Conservation (phyloP, 164 flowering plant species). For the Vitis rupestris region DNA sequence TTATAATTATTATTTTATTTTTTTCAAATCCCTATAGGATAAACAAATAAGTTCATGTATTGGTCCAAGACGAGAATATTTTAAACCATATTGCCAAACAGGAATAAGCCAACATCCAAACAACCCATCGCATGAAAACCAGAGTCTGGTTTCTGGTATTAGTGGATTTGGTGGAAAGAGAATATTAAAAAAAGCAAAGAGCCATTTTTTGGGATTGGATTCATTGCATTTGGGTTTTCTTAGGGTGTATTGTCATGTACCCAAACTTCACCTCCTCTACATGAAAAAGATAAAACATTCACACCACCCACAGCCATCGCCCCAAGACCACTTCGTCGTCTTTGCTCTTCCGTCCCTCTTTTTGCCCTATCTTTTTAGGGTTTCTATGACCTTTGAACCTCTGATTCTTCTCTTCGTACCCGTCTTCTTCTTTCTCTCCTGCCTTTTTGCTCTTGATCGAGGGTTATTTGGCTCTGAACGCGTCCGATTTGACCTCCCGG, state of each 20-base stretch:
- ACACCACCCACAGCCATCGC: background rate
- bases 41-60: too few species aligned
- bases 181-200: slow-evolving; percentile 13
- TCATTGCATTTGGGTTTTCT: slow-evolving; percentile 31
- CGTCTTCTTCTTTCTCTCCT: slow-evolving; percentile 25
- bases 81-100: background rate
- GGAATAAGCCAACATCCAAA: slow-evolving; percentile 7
- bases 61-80: too few species aligned
- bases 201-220: slow-evolving; percentile 15
- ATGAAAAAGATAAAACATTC: slow-evolving; percentile 6
- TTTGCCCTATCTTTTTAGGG: slow-evolving; percentile 61
- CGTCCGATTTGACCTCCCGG: slow-evolving; percentile 16
- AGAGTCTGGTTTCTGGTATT: slow-evolving; percentile 17
- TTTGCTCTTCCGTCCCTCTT: slow-evolving; percentile 18
- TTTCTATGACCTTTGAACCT: slow-evolving; percentile 21
- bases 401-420: background rate
- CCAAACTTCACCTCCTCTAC: slow-evolving; percentile 6
- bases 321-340: background rate
- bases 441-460: slow-evolving; percentile 51
- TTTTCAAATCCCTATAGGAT: too few species aligned
- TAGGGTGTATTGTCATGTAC: slow-evolving; percentile 20
- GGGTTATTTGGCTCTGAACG: slow-evolving; percentile 30
- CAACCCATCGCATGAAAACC: background rate
- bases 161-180: slow-evolving; percentile 13
- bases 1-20: too few species aligned